Evolutionary conservation across 805 yeast genomes (phyloP).

Genomic region (Jamesozyma lodderae): DNA sequence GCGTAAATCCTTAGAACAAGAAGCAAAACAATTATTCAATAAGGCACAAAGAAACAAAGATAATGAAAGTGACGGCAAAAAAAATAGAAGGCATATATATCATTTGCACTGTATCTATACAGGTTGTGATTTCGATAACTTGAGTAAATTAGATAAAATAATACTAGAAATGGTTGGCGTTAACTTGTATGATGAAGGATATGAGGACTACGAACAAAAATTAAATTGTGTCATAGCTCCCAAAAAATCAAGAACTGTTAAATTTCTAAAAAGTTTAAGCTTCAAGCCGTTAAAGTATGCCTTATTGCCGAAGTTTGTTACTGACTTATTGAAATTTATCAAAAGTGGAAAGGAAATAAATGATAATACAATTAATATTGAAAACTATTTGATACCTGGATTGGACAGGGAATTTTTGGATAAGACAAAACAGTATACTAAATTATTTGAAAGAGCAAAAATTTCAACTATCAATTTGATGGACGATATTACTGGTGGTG

Average conservation of each 20-base stretch:
- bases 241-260: constrained; percentile 73
- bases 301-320: constrained; percentile 46
- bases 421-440: constrained; percentile 11
- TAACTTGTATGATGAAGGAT: constrained; percentile 32
- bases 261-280: constrained; percentile 66
- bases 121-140: constrained; percentile 46
- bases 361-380: constrained; percentile 8
- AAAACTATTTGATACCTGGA: constrained; percentile 30
- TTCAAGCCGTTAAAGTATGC: constrained; percentile 41
- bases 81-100: constrained; percentile 14
- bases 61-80: constrained; percentile 7
- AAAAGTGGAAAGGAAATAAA: constrained; percentile 6
- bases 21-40: constrained; percentile 13
- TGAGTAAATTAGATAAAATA: constrained; percentile 36
- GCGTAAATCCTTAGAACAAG: constrained; percentile 21
- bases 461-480: constrained; percentile 19
- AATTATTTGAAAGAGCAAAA: constrained; percentile 23
- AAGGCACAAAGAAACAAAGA: not conserved
- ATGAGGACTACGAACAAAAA: constrained; percentile 9
- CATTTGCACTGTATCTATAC: constrained; percentile 47
- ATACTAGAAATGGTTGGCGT: constrained; percentile 50
- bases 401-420: constrained; percentile 20
- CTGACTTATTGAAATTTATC: constrained; percentile 35
- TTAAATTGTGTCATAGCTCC: constrained; percentile 65
- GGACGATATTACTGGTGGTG: constrained; percentile 26